phyloP scores from a whole-genome alignment of 1,139 yeast genomes.

The Schizosaccharomyces versatilis region DNA sequence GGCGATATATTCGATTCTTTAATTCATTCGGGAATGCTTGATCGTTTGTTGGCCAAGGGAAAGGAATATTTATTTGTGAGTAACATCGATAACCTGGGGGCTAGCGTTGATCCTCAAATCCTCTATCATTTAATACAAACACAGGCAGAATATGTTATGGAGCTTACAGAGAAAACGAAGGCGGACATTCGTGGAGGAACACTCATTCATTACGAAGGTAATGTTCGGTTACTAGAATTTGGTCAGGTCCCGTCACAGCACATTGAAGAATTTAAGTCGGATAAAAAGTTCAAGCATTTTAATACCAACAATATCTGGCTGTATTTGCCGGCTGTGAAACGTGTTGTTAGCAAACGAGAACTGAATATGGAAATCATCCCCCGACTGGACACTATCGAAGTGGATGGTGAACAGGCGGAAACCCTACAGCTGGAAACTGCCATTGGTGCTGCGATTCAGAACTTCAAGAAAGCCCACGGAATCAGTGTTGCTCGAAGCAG shows the following conservation, averaged over 20 bases:
- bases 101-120: conserved; percentile 82
- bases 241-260: conserved; percentile 98
- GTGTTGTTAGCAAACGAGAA: conserved; percentile 64
- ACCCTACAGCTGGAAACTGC: conserved; percentile 92
- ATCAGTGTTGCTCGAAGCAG: conserved; percentile 94
- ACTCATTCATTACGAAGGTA: conserved; percentile 82
- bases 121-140: conserved; percentile 82
- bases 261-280: conserved; percentile 90
- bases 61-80: conserved; percentile 88
- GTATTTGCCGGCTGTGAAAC: conserved; percentile 78
- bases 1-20: conserved; percentile 90
- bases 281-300: conserved; percentile 91
- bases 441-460: conserved; percentile 95
- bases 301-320: conserved; percentile 97
- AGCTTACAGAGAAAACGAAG: conserved; percentile 91
- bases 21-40: conserved; percentile 77
- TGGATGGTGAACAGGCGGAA: conserved; percentile 27
- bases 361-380: conserved; percentile 88
- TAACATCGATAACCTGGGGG: conserved; percentile 95
- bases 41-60: conserved; percentile 73
- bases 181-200: conserved; percentile 99
- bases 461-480: conserved; percentile 87
- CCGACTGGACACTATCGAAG: conserved; percentile 42
- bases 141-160: conserved; percentile 89
- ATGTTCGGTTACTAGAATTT: conserved; percentile 80